Base-by-base conservation (phyloP, 345 rosid species). In the Aquilaria yunnanensis region DNA sequence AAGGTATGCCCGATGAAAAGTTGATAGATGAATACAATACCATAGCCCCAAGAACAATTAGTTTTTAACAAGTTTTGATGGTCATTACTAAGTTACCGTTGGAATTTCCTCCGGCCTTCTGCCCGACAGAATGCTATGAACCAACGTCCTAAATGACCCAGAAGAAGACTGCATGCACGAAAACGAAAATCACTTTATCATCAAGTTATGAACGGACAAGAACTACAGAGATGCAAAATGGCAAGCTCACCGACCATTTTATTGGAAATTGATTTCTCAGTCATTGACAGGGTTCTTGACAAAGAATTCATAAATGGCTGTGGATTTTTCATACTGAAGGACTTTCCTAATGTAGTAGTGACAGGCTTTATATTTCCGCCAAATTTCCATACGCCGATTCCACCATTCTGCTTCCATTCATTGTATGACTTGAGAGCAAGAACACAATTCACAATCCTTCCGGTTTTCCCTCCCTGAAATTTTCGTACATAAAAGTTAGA, bases 331-430 rank as follows among this genome's bases (percentile, higher is more conserved):
- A 94, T 80, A 23, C 85, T 74, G 72, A 87, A 85, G 10, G 83
- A 59, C 70, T 87, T 87, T 31, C 63, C 72, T 32, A 81, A 57
- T 0, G 81, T 43, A 50, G 69, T 34, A 14, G 71, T 52, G 59
- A 67, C 53, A 64, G 89, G 75, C 73, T 90, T 90, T n/a, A 80
- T 61, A 66, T 64, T 83, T 67, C 92, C 96, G 49, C 91, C 86
- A 62, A 85, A 90, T 66, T 90, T 90, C 96, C 96, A 90, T 49
- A 77, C 75, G 61, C 96, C 96, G 73, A 62, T 67, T 43, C 88
- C 94, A 63, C 96, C 96, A 0, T 74, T 61, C 66, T 81, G 89
- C 73, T 85, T 90, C 96, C 96, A 90, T 50, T 90, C 90, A 54
- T 72, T 64, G 66, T 87, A 90, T 12, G 96, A 87, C 69, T 90